Evolutionary conservation across 495 filamentous ascomycete species (phyloP).

Genomic region (Aspergillus homomorphus): DNA sequence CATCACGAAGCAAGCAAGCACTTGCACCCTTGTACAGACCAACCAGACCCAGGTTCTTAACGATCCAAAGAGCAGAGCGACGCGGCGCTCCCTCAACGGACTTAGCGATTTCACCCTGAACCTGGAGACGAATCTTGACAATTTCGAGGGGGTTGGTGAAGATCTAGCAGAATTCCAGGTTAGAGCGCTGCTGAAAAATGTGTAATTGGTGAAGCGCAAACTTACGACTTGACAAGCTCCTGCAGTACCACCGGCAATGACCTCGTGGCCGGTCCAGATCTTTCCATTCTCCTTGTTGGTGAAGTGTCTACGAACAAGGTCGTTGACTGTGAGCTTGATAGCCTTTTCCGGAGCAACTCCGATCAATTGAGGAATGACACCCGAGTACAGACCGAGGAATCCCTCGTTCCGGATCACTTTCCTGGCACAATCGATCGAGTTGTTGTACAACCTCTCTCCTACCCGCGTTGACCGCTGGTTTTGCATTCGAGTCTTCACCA

Average conservation of each 20-base stretch:
- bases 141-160: constrained; percentile 98
- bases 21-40: constrained; percentile 97
- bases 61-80: constrained; percentile 95
- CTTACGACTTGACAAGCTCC: constrained; percentile 95
- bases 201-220: constrained; percentile 14
- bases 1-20: constrained; percentile 88
- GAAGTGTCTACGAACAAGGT: constrained; percentile 75
- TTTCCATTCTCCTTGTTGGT: constrained; percentile 71
- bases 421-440: constrained; percentile 86
- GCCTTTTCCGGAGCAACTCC: constrained; percentile 98
- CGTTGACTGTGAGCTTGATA: constrained; percentile 98
- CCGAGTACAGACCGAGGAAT: constrained; percentile 84
- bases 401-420: constrained; percentile 95
- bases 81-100: constrained; percentile 76
- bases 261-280: constrained; percentile 68
- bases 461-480: constrained; percentile 82
- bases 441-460: constrained; percentile 89
- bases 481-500: constrained; percentile 98
- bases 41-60: constrained; percentile 89
- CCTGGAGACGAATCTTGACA: constrained; percentile 97
- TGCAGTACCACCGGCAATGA: constrained; percentile 85
- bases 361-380: constrained; percentile 89
- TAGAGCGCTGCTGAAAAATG: constrained; percentile 1
- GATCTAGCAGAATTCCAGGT: constrained; percentile 50
- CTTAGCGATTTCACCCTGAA: constrained; percentile 94